Evolutionary conservation across 78 protist species (phyloP).

Genomic region (Anaeramoeba flamelloides): DNA sequence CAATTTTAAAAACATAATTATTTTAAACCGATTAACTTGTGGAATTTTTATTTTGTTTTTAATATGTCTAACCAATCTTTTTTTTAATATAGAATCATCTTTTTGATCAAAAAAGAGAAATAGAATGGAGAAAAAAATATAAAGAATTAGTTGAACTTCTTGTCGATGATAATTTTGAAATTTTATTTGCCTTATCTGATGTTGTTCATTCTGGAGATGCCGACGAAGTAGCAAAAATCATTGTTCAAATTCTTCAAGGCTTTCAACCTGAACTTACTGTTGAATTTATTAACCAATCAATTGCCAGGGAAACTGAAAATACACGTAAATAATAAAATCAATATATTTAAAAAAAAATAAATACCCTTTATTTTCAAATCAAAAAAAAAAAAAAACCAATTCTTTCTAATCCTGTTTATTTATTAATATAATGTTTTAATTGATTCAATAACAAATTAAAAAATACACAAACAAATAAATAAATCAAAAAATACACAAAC

Average conservation of each 20-base stretch:
- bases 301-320: background rate
- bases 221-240: background rate
- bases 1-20: no score
- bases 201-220: background rate
- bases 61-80: no score
- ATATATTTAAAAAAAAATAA: no score
- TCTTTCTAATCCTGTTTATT: background rate
- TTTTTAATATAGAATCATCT: no score
- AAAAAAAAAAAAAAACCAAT: background rate
- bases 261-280: background rate
- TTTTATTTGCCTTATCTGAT: background rate
- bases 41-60: no score
- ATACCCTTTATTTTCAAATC: no score
- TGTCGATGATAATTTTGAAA: background rate
- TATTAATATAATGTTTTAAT: background rate
- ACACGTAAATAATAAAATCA: background rate
- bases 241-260: background rate
- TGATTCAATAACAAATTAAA: background rate
- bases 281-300: background rate
- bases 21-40: no score
- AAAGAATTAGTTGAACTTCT: background rate
- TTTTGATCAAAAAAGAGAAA: no score
- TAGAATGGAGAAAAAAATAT: no score
- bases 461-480: no score
- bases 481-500: no score